Evolutionary conservation across 768 basidiomycete genomes (phyloP), one percentile per base, ranked within the genome.

Genomic region (Mycena maculata): DNA sequence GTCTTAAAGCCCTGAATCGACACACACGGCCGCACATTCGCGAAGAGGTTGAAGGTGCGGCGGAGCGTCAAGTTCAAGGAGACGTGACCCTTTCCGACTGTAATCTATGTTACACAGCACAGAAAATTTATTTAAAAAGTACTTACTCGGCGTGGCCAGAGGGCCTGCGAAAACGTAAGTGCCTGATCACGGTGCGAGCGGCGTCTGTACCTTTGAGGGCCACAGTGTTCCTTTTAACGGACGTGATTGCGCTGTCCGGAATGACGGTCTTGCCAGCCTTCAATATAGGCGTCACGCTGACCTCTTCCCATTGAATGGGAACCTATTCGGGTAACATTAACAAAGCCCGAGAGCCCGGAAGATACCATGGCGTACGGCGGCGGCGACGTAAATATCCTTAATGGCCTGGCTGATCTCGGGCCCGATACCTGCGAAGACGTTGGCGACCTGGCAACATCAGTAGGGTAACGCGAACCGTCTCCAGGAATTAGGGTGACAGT

Each of bases 271-370:
- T 98, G 54, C 98, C 98, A 65, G 91, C 91, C 80, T 95, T 95
- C 64, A 98, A 83, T 59, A 97, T 88, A 15, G 98, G 98, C 9
- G 94, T 92, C 52, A 99, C 98, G 77, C 92, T 93, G 79, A 98
- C 97, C 82, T 99, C 98, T 79, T 99, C 98, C 98, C 98, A 99
- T 81, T 95, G 87, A 74, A 99, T 98, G 48, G 98, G 98, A 27
- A 98, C 97, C 95, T 97, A 65, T 36, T 36, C 33, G 55, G n/a
- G 31, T 15, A 50, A 25, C 42, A 71, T 25, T 56, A 23, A 28
- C 58, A 50, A 68, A 31, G 23, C 55, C 59, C 36, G 18, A 30
- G 23, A 27, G 28, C 36, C 54, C 4, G 67, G 18, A 5, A 67
- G 18, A 5, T 18, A 61, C 11, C 18, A 9, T 28, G 42, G 73